Evolutionary conservation across 2,329 filamentous ascomycete species (phyloP), one percentile per base, ranked within the genome.

Genomic region (Aspergillus fischeri): DNA sequence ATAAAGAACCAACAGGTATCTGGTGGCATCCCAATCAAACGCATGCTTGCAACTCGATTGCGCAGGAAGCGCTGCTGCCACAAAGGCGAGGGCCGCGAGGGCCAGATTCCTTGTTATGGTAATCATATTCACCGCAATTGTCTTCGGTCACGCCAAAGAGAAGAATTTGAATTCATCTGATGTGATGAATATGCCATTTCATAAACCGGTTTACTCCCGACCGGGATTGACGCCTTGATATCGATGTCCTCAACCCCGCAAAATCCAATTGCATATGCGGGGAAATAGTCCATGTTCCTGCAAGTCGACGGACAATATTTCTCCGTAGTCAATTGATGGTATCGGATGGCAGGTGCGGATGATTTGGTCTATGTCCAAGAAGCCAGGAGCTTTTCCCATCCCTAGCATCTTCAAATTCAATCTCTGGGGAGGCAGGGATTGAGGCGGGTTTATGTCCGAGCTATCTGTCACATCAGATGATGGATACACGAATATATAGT

Each of bases 21-120:
- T 51, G 28, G 57, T 65, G 14, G 60, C 52, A 38, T 57, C 55
- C 60, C 60, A 63, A 35, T 59, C 32, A 51, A 63, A 61, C 5
- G 10, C 29, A 21, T 44, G 32, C 44, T 56, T 54, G 32, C 14
- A 1, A 35, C 5, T 17, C 5, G 6, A 17, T 17, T 38, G 32
- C 6, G 32, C 14, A 38, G 32, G 32, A 38, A 38, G 32, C 42
- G 38, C 47, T n/a, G 21, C 2, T 11, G 47, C 17, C 11, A n/a
- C 28, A 9, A 44, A 50, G 1, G 53, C 55, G 5, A 58, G 44
- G 27, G 55, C 58, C 27, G 47, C 24, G 32, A 47, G 32, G n/a
- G 32, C 32, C 14, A 38, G 32, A 14, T 38, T 38, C 32, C 32
- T 38, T 38, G 32, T 17, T 38, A 7, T 5, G 5, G 14, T 14